phyloP scores from a whole-genome alignment of 2,329 filamentous ascomycete genomes.

The Beauveria varroae region DNA sequence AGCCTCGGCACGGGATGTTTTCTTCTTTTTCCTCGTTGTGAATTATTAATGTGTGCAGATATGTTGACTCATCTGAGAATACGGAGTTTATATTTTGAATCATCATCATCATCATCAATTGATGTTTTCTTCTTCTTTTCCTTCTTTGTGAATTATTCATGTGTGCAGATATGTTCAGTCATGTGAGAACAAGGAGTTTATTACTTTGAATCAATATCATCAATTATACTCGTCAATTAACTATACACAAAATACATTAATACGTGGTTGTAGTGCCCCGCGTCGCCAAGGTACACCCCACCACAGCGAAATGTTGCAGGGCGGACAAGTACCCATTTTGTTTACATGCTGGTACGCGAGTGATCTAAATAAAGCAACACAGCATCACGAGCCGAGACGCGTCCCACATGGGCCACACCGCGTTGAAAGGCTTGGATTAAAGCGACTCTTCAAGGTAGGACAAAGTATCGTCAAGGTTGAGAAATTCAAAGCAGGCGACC shows the following conservation, averaged over 20 bases:
- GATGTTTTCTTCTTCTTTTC: not conserved
- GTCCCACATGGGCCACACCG: not conserved
- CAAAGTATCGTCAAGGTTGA: not conserved
- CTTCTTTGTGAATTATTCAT: not conserved
- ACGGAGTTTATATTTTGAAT: too few relatives aligned
- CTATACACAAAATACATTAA: too few relatives aligned
- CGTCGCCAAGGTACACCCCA: not conserved
- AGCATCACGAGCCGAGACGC: not conserved
- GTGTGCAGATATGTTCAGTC: not conserved
- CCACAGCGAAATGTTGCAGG: not conserved
- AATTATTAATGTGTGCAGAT: not conserved
- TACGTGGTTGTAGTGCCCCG: not conserved
- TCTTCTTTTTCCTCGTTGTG: not conserved
- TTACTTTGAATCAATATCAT: too few relatives aligned
- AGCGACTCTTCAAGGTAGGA: not conserved
- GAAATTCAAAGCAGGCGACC: not conserved
- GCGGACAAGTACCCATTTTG: slow-evolving; percentile 6
- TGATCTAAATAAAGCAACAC: not conserved
- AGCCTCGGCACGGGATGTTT: not conserved
- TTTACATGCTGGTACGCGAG: not conserved
- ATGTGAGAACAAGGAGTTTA: too few relatives aligned
- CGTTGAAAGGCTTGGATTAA: not conserved
- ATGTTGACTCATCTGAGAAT: too few relatives aligned
- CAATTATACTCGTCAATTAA: too few relatives aligned
- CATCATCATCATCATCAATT: too few relatives aligned